phyloP scores from a whole-genome alignment of 768 basidiomycete genomes.

The Russula ochroleuca region DNA sequence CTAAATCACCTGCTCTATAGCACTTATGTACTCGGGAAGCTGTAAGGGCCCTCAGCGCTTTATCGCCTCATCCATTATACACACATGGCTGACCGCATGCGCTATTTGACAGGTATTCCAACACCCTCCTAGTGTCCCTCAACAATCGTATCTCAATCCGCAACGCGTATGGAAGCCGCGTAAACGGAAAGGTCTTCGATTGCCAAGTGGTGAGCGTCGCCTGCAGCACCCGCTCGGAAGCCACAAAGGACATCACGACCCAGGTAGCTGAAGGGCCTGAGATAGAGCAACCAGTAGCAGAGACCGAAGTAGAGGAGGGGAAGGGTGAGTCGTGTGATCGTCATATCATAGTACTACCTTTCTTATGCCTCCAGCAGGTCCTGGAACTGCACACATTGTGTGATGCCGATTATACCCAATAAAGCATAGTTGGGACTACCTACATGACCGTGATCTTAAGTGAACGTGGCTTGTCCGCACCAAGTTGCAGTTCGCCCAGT shows the following conservation, averaged over 20 bases:
- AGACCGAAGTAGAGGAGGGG: neutral
- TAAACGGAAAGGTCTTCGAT: neutral
- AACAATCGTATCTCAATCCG: conserved; percentile 26
- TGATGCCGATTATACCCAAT: neutral
- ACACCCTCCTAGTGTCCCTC: conserved; percentile 32
- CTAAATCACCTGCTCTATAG: neutral
- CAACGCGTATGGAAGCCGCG: neutral
- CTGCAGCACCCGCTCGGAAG: neutral
- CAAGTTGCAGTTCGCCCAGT: no score
- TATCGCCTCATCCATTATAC: neutral
- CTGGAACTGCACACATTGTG: neutral
- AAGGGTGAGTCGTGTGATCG: neutral
- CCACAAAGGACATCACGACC: neutral
- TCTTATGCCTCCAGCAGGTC: neutral
- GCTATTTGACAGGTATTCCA: conserved; percentile 25
- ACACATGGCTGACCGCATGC: neutral
- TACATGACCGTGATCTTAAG: no score
- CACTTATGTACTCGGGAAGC: conserved; percentile 14
- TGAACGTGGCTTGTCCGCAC: no score
- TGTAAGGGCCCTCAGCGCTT: conserved; percentile 7
- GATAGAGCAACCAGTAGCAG: neutral
- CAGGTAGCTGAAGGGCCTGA: neutral
- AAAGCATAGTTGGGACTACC: no score
- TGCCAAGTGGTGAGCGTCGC: no score
- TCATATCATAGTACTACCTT: neutral